Evolutionary conservation across 1,139 yeast genomes (phyloP), one percentile per base, ranked within the genome.

Genomic region (Hyphopichia wangnamkhiaoensis): DNA sequence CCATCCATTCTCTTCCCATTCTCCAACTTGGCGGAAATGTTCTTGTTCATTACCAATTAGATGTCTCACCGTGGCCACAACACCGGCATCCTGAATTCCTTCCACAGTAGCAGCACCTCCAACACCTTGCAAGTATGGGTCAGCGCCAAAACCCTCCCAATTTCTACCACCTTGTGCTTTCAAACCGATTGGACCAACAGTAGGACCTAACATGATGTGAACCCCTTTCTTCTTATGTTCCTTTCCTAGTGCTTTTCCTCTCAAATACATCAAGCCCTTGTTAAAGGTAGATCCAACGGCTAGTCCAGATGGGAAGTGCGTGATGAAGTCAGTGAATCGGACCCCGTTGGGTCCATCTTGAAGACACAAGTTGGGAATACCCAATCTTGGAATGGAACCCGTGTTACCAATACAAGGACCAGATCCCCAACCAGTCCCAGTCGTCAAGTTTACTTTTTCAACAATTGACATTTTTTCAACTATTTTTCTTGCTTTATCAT

Each of bases 331-430:
- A 3, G 85, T 73, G 42, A 69, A 69, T 43, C 85, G 63, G 19
- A 81, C 79, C 8, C 87, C 87, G 43, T 76, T 71, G 2, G 84
- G 84, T 3, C 84, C 84, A 60, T 82, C 86, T 50, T 80, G 86
- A 23, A 80, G 63, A 49, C 86, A 80, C 12, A 81, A 55, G n/a
- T 75, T 69, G 1, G 80, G 77, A 43, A 80, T 75, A 9, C 78
- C 79, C 28, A 80, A 61, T 21, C 84, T 59, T 18, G 81, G 81
- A 33, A 80, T 73, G 14, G 76, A 65, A 0, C 84, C 86, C 1
- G 86, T 79, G 51, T 78, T 79, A 3, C 87, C 87, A 15, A 79
- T 71, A 56, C 86, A 81, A 2, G 82, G 82, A 4, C 83, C 84
- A 8, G 78, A 67, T 3, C 78, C 76, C 80, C 83, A 79, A 13